Evolutionary conservation across 331 rosid species (phyloP).

Genomic region (Telfairia occidentalis): DNA sequence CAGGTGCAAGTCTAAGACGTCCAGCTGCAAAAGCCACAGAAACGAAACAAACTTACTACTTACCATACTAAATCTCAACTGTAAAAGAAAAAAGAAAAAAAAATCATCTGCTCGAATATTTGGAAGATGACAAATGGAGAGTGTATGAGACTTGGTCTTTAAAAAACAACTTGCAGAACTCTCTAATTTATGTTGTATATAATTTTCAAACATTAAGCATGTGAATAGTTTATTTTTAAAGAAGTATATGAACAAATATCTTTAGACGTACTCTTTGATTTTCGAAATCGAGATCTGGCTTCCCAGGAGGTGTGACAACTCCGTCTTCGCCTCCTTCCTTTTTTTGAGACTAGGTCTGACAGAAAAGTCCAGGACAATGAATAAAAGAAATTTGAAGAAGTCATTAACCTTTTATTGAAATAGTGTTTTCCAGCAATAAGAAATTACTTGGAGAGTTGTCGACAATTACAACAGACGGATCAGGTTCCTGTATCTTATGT

Average conservation of each 20-base stretch:
- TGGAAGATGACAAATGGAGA: not conserved
- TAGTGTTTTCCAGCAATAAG: conserved; percentile 8
- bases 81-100: not conserved
- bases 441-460: conserved; percentile 44
- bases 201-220: not conserved
- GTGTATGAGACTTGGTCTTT: not conserved
- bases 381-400: not conserved
- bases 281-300: conserved; percentile 1
- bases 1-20: conserved; percentile 76
- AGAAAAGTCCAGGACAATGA: not conserved
- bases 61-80: not conserved
- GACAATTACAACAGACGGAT: conserved; percentile 56
- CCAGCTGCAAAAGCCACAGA: conserved; percentile 39
- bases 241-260: not conserved
- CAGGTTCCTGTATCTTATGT: conserved; percentile 62
- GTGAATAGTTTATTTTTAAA: not conserved
- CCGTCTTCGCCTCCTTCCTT: conserved; percentile 10
- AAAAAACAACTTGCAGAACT: not conserved
- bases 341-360: not conserved
- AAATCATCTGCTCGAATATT: not conserved
- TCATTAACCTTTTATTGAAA: not conserved
- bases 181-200: not conserved
- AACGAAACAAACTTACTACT: conserved; percentile 9
- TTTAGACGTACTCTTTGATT: conserved; percentile 1
- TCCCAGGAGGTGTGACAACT: conserved; percentile 6